Percentiles rank a stretch among this genome's conserved stretches.
Evolutionary conservation across 768 basidiomycete species (phyloP).

Genomic region (Boletus patriciae): DNA sequence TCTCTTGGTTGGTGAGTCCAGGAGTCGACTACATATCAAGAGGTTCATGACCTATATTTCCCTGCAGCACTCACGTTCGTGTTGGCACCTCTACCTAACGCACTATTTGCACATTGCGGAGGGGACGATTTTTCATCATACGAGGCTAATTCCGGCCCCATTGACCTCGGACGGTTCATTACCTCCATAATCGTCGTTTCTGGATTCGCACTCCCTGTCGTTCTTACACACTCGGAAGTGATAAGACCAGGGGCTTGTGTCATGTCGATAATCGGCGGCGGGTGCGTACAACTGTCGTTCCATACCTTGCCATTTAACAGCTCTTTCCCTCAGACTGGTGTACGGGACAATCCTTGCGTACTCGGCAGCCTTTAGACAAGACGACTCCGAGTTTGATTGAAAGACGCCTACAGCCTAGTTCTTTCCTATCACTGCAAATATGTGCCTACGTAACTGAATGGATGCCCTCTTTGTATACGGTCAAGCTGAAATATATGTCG

Average conservation of each 20-base stretch:
- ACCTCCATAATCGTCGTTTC: conserved; percentile 89
- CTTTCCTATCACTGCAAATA: conserved; percentile 12
- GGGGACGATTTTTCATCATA: conserved; percentile 83
- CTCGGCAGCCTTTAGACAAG: conserved; percentile 77
- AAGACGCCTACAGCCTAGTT: not conserved
- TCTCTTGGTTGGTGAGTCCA: conserved; percentile 81
- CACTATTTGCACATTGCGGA: conserved; percentile 90
- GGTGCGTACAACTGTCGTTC: conserved; percentile 39
- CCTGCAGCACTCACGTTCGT: conserved; percentile 86
- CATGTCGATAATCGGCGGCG: conserved; percentile 96
- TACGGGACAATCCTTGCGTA: conserved; percentile 92
- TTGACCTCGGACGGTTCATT: conserved; percentile 94
- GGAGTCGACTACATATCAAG: not conserved
- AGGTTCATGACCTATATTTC: not conserved
- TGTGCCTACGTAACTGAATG: conserved; percentile 16
- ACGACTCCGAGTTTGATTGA: conserved; percentile 78
- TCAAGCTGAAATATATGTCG: not conserved
- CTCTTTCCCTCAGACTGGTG: conserved; percentile 53
- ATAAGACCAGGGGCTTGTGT: conserved; percentile 81
- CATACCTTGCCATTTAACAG: not conserved
- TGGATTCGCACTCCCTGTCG: conserved; percentile 89
- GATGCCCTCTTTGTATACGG: conserved; percentile 6
- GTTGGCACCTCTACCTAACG: conserved; percentile 93
- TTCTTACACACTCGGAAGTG: conserved; percentile 88
- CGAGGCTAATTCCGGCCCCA: conserved; percentile 65